Percentiles rank a stretch among this genome's conserved stretches.
These are phyloP conservation scores for Neurospora africana DNA, from an alignment of 495 filamentous ascomycete genomes.

Conservation along the genomic window DNA sequence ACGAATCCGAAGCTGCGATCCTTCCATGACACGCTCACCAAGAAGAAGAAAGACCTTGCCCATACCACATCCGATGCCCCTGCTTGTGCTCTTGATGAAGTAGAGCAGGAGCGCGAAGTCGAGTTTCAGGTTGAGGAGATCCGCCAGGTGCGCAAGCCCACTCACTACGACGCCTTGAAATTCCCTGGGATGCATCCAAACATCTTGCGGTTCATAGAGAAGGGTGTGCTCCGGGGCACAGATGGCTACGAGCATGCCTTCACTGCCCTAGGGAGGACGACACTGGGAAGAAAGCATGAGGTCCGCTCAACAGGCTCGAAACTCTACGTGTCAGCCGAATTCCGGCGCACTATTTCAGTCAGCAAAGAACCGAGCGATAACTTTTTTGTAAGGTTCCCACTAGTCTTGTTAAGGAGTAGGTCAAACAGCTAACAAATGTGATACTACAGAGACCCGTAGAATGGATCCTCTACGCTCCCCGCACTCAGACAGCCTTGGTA, in stretches of 20 bases:
- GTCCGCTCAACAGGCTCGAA: conserved; percentile 12
- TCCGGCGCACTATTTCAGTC: conserved; percentile 11
- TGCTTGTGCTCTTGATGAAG: conserved; percentile 31
- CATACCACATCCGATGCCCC: conserved; percentile 2
- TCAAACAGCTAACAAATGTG: neutral
- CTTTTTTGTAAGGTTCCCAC: conserved; percentile 18
- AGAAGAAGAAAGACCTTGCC: conserved; percentile 12
- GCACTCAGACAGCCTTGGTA: conserved; percentile 30
- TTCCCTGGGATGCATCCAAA: conserved; percentile 19
- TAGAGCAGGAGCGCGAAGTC: conserved; percentile 37
- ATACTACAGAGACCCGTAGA: conserved; percentile 24
- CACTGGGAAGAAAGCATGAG: conserved; percentile 11
- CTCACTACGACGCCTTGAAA: conserved; percentile 4
- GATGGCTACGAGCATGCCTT: conserved; percentile 18
- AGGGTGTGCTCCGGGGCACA: conserved; percentile 10
- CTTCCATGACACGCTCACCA: neutral
- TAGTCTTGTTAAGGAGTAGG: neutral
- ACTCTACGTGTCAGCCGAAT: conserved; percentile 24
- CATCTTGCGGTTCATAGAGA: conserved; percentile 12
- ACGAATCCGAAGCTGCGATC: neutral
- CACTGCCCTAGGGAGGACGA: conserved; percentile 14
- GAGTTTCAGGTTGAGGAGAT: conserved; percentile 32
- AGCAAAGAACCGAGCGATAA: conserved; percentile 8
- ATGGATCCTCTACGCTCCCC: conserved; percentile 23
- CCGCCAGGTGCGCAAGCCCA: conserved; percentile 28